These are phyloP conservation scores for Fragaria ananassa DNA, from an alignment of 306 rosid species.

Conservation along the genomic window DNA sequence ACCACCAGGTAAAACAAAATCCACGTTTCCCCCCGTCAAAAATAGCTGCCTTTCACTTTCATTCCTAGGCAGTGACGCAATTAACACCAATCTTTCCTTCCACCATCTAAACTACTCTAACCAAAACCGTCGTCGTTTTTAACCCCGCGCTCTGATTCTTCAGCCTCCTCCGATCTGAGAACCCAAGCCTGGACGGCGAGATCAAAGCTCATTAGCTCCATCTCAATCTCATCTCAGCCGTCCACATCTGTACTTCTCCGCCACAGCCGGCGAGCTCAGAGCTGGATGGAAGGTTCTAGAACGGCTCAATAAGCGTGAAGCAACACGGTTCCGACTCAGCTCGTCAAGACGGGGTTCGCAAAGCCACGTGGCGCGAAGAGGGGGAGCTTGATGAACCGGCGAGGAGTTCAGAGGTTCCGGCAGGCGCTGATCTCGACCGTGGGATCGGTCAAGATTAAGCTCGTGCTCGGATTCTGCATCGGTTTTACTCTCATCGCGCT, in stretches of 20 bases:
- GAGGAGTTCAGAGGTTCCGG: constrained; percentile 64
- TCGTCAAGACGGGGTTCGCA: neutral
- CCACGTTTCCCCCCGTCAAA: neutral
- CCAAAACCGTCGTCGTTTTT: neutral
- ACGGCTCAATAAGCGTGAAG: neutral
- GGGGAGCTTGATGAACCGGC: constrained; percentile 61
- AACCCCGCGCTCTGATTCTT: neutral
- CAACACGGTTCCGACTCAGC: neutral
- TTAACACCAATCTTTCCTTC: neutral
- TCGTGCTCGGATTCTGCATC: constrained; percentile 59
- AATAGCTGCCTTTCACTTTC: neutral
- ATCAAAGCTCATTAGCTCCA: neutral
- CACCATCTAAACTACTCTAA: neutral
- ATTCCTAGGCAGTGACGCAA: neutral
- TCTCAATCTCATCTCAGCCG: constrained; percentile 11
- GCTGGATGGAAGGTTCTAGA: neutral
- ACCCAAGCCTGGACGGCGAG: neutral
- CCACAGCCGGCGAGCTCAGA: neutral
- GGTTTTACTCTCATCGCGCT: constrained; percentile 50
- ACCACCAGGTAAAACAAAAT: neutral
- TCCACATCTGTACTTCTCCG: neutral
- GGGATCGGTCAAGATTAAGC: constrained; percentile 74
- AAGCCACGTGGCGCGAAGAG: constrained; percentile 46
- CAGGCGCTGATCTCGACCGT: constrained; percentile 49
- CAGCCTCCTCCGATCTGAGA: constrained; percentile 1